Evolutionary conservation across 768 basidiomycete genomes (phyloP).

Genomic region (Russula emetica): DNA sequence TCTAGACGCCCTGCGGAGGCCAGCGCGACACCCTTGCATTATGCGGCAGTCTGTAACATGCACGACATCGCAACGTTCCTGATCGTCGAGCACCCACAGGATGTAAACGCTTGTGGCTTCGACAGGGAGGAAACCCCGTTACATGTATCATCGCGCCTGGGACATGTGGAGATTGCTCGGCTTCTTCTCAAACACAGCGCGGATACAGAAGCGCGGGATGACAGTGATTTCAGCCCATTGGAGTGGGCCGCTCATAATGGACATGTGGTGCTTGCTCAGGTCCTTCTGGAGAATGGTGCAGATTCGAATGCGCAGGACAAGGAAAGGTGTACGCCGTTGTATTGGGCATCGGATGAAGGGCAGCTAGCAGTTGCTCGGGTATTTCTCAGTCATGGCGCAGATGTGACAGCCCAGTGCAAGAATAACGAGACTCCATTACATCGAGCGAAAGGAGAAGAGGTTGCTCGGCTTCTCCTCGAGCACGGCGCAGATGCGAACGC

Average conservation of each 20-base stretch:
- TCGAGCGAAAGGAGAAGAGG: neutral
- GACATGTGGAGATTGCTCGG: neutral
- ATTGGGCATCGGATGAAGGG: neutral
- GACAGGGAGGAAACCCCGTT: neutral
- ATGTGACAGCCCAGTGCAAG: neutral
- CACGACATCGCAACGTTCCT: neutral
- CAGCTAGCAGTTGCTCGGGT: neutral
- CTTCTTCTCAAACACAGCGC: neutral
- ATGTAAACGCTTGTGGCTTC: neutral
- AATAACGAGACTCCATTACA: neutral
- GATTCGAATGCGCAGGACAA: neutral
- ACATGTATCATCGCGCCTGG: neutral
- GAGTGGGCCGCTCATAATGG: neutral
- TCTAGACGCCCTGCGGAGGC: neutral
- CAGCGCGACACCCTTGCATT: conserved; percentile 1
- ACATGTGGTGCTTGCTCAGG: neutral
- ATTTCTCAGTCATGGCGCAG: neutral
- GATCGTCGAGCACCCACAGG: neutral
- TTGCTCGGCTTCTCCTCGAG: neutral
- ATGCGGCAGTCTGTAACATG: neutral
- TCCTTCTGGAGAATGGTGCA: neutral
- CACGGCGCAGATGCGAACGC: neutral
- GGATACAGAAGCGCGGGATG: neutral
- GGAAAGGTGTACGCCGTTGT: neutral
- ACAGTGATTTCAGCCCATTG: neutral